These are phyloP conservation scores for Brettanomyces naardenensis DNA, from an alignment of 805 yeast species.

Conservation along the genomic window DNA sequence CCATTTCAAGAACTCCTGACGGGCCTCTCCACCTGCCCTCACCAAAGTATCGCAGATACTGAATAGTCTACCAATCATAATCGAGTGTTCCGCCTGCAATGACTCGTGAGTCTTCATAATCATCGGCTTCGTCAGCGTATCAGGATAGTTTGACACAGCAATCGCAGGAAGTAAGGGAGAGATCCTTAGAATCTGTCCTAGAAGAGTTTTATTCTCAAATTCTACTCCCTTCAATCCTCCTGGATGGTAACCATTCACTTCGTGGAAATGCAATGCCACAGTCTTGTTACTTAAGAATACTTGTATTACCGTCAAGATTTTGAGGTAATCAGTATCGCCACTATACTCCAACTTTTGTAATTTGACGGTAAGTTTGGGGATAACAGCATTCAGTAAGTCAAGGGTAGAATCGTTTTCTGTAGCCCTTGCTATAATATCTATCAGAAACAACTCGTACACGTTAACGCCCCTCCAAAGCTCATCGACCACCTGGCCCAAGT, in stretches of 20 bases:
- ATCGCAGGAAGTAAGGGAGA: constrained; percentile 62
- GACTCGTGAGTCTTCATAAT: constrained; percentile 47
- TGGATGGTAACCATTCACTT: constrained; percentile 46
- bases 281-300: constrained; percentile 49
- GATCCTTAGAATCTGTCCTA: constrained; percentile 71
- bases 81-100: constrained; percentile 54
- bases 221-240: constrained; percentile 38
- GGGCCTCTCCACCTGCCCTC: constrained; percentile 59
- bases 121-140: constrained; percentile 31
- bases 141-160: constrained; percentile 37
- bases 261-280: constrained; percentile 53
- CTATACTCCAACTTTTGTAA: constrained; percentile 36
- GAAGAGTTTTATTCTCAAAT: constrained; percentile 52
- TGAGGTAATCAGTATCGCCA: constrained; percentile 36
- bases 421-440: constrained; percentile 49
- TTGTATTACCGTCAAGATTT: constrained; percentile 49
- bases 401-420: constrained; percentile 57
- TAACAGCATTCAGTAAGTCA: constrained; percentile 49
- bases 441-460: constrained; percentile 36
- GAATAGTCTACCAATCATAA: constrained; percentile 56
- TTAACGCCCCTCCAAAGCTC: constrained; percentile 19
- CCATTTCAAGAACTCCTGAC: constrained; percentile 57
- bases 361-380: constrained; percentile 35
- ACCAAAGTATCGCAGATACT: constrained; percentile 65
- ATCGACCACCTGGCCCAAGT: constrained; percentile 22